Conservation (phyloP, 805 yeast species). For the Hemisphaericaspora nanyangensis region DNA sequence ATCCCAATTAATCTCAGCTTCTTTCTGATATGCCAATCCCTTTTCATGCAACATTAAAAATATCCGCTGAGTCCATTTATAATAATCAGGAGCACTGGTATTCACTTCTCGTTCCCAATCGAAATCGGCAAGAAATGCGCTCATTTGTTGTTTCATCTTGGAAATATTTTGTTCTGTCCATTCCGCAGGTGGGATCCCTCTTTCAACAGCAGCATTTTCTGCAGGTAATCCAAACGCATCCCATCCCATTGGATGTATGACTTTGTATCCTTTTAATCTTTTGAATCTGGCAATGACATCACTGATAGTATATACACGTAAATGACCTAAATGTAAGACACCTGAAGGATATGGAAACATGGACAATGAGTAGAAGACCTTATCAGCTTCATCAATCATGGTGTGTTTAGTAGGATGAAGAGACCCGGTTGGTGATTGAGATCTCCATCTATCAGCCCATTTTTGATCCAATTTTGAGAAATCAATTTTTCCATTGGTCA, state of each 20-base stretch:
- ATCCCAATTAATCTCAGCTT: constrained; percentile 96
- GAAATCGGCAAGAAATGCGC: constrained; percentile 73
- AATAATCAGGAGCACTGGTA: constrained; percentile 84
- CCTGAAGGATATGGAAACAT: constrained; percentile 99
- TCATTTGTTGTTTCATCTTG: constrained; percentile 83
- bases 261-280: constrained; percentile 69
- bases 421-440: constrained; percentile 24
- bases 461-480: constrained; percentile 42
- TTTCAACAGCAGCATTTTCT: constrained; percentile 93
- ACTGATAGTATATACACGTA: constrained; percentile 87
- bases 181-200: constrained; percentile 67
- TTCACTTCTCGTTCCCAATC: constrained; percentile 92
- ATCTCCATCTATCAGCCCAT: constrained; percentile 50
- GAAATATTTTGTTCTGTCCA: constrained; percentile 85
- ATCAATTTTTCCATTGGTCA: constrained; percentile 5
- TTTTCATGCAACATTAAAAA: constrained; percentile 68
- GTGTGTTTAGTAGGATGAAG: constrained; percentile 33
- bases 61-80: constrained; percentile 88
- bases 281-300: constrained; percentile 80
- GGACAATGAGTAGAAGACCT: constrained; percentile 58
- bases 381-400: constrained; percentile 3
- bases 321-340: constrained; percentile 86
- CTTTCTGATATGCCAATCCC: constrained; percentile 80
- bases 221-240: constrained; percentile 99
- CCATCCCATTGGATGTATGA: constrained; percentile 98